Base-by-base conservation (phyloP, 169 alveolate species). In the Babesia sp. region DNA sequence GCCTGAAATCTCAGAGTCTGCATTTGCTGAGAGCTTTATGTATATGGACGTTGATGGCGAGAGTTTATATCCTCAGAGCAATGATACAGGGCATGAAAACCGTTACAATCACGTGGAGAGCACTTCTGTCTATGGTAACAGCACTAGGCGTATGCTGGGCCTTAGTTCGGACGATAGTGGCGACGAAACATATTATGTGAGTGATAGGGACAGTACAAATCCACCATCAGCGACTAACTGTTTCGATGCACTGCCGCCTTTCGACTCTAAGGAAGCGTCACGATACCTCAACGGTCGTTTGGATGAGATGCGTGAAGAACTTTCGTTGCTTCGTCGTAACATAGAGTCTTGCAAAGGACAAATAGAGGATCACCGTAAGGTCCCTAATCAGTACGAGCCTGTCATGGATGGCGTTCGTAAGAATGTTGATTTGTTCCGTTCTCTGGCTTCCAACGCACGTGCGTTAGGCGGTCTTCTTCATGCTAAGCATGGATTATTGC, bases 401-500 rank as follows among this genome's bases (percentile, higher is more conserved):
- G 36, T 48, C 33, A 46, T 64, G 74, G 14, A 22, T 1, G 26
- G 63, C 11, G 54, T 64, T 1, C 29, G 34, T 20, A 26, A 12
- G 18, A 64, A 50, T 61, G 26, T 64, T 5, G 48, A 31, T 16
- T 28, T 50, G 7, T 64, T 31, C 22, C 12, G n/a, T n/a, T 14
- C 28, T 7, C 50, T 64, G 6, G n/a, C 1, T 31, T 66, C 67
- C 16, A 63, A 45, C 29, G 51, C 82, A 20, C 68, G 73, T 28
- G 69, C 83, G 1, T 33, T 78, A 20, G 76, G 60, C 2, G 69
- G 83, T 18, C 26, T 78, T 18, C 41, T 33, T 18, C n/a, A 39
- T 3, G 33, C 74, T 8, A 78, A 78, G 56, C 59, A 39, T 2
- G 59, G 34, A 3, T 12, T n/a, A 8, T 34, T 68, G 3, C 31